Evolutionary conservation across 768 basidiomycete genomes (phyloP).

Genomic region (Mycena capillaripes): DNA sequence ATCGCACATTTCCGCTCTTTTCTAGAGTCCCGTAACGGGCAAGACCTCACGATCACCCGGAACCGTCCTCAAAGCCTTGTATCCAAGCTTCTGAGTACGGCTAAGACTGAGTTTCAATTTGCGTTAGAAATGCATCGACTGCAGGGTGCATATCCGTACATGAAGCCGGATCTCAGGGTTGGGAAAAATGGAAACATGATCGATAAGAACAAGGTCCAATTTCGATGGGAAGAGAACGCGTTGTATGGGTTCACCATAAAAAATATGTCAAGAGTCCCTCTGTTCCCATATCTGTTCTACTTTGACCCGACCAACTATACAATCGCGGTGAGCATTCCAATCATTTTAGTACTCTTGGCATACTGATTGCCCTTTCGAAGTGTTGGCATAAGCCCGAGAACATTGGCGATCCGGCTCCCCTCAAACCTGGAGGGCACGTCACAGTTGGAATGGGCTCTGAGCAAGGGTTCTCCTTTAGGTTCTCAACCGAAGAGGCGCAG

Average conservation of each 20-base stretch:
- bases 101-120: no score
- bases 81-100: no score
- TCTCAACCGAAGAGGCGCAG: not conserved
- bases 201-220: not conserved
- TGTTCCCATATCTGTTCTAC: conserved; percentile 18
- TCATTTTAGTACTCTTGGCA: no score
- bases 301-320: conserved; percentile 11
- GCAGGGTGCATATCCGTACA: not conserved
- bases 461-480: not conserved
- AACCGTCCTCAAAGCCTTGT: no score
- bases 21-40: not conserved
- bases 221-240: not conserved
- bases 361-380: not conserved
- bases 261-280: not conserved
- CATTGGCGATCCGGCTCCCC: not conserved
- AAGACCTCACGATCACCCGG: not conserved
- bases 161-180: not conserved
- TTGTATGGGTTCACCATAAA: conserved; percentile 17
- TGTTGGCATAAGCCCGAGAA: not conserved
- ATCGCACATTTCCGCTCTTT: conserved; percentile 8
- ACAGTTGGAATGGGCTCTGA: not conserved
- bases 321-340: not conserved
- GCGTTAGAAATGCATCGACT: conserved; percentile 20
- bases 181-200: conserved; percentile 8
- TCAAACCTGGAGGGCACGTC: not conserved